A percentile compares a stretch with the other conserved stretches of the same genome.
These are phyloP conservation scores for Hibiscus trionum DNA, from an alignment of 345 rosid genomes.

Conservation along the genomic window DNA sequence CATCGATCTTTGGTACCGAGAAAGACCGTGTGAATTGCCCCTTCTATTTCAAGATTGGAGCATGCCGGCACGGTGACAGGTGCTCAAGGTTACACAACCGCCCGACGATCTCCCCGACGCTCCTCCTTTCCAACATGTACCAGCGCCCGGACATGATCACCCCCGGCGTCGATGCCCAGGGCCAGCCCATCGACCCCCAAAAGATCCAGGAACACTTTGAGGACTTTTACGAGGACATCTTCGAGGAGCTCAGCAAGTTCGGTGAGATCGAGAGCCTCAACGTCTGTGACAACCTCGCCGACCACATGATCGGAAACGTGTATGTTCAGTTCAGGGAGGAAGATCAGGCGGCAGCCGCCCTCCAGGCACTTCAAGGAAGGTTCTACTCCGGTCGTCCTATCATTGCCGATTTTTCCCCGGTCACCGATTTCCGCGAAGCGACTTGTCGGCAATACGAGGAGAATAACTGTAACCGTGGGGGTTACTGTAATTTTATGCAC, in stretches of 20 bases:
- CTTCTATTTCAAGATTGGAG: constrained; percentile 83
- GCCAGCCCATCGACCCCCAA: constrained; percentile 65
- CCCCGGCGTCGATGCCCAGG: constrained; percentile 69
- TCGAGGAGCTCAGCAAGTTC: constrained; percentile 79
- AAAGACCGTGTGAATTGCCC: constrained; percentile 86
- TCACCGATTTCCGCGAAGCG: constrained; percentile 86
- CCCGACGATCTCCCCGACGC: constrained; percentile 75
- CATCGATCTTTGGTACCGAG: constrained; percentile 81
- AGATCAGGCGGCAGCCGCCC: constrained; percentile 81
- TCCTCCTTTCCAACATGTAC: constrained; percentile 67
- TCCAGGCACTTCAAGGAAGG: constrained; percentile 69
- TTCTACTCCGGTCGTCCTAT: constrained; percentile 88
- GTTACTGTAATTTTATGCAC: constrained; percentile 89
- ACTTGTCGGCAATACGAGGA: constrained; percentile 86
- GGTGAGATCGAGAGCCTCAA: constrained; percentile 87
- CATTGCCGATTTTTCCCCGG: constrained; percentile 89
- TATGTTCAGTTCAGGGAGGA: constrained; percentile 87
- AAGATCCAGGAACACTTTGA: constrained; percentile 82
- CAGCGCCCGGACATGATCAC: constrained; percentile 79
- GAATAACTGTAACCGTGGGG: constrained; percentile 80
- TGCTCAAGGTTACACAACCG: constrained; percentile 82
- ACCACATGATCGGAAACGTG: constrained; percentile 87
- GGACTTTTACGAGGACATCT: constrained; percentile 81
- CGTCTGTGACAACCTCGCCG: constrained; percentile 84
- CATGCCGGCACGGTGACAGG: constrained; percentile 92